A percentile compares a stretch with the other conserved stretches of the same genome.
Evolutionary conservation across 2,329 filamentous ascomycete genomes (phyloP).

Genomic region (Septoria petroselini): DNA sequence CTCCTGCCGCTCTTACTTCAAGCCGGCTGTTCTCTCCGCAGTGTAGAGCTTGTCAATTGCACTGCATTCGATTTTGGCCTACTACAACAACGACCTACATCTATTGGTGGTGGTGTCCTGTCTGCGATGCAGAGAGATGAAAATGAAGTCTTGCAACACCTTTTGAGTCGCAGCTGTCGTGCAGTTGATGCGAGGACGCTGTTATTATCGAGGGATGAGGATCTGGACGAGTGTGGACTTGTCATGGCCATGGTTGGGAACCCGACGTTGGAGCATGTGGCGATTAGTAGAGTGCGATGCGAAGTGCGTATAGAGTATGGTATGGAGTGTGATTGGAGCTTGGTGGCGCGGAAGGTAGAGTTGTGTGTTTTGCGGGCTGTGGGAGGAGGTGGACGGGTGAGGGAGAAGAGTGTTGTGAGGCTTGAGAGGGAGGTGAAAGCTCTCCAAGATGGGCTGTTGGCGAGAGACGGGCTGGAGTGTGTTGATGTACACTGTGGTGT

Average conservation of each 20-base stretch:
- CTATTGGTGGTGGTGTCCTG: too few relatives aligned
- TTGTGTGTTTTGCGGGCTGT: background rate
- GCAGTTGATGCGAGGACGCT: background rate
- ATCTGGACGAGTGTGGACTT: background rate
- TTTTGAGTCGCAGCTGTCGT: background rate
- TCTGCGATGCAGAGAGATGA: background rate
- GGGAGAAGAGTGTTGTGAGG: background rate
- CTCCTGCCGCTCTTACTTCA: background rate
- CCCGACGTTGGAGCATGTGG: background rate
- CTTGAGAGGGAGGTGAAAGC: background rate
- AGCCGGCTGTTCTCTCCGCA: background rate
- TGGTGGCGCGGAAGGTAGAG: background rate
- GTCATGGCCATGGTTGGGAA: background rate
- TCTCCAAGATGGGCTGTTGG: background rate
- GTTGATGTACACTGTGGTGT: background rate
- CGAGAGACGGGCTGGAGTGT: background rate
- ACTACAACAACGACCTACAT: background rate
- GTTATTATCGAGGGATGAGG: background rate
- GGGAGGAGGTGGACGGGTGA: background rate
- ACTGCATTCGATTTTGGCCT: background rate
- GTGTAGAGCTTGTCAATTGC: background rate
- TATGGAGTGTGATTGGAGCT: conserved; percentile 2
- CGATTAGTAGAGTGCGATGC: background rate
- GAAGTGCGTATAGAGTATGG: background rate
- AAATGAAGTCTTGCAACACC: background rate